Conservation (phyloP, 805 yeast genomes). For the Pichia cabralensis region DNA sequence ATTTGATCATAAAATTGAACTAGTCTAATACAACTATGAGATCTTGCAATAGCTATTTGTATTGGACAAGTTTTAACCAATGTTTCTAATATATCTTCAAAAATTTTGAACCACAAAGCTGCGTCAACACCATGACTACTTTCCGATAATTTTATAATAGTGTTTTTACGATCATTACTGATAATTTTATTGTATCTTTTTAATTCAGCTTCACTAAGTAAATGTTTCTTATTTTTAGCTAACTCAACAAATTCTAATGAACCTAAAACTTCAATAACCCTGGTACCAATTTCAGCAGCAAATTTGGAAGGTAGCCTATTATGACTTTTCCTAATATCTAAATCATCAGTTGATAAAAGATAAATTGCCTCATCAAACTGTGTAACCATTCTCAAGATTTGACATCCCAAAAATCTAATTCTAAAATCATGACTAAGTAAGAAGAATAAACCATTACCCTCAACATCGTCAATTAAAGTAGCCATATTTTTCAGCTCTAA, state of each 20-base stretch:
- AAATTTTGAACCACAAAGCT: slow-evolving; percentile 89
- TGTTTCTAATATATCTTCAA: slow-evolving; percentile 61
- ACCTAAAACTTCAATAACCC: slow-evolving; percentile 70
- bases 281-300: slow-evolving; percentile 69
- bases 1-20: slow-evolving; percentile 76
- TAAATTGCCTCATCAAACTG: slow-evolving; percentile 79
- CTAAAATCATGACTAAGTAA: slow-evolving; percentile 78
- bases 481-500: slow-evolving; percentile 70
- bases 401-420: slow-evolving; percentile 65
- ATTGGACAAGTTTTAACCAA: slow-evolving; percentile 81
- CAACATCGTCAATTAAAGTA: slow-evolving; percentile 87
- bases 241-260: slow-evolving; percentile 57
- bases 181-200: slow-evolving; percentile 57
- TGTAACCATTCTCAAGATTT: slow-evolving; percentile 68
- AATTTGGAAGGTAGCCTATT: slow-evolving; percentile 56
- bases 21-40: slow-evolving; percentile 78
- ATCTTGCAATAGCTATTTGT: slow-evolving; percentile 87
- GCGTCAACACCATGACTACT: slow-evolving; percentile 93
- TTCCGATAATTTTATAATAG: slow-evolving; percentile 71
- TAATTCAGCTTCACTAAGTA: slow-evolving; percentile 67
- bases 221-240: slow-evolving; percentile 39
- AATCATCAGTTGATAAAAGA: slow-evolving; percentile 26
- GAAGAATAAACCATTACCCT: slow-evolving; percentile 90
- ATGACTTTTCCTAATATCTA: slow-evolving; percentile 27
- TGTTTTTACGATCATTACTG: slow-evolving; percentile 46